Conservation (phyloP, 2,329 filamentous ascomycete species). For the Coniochaeta pulveracea region DNA sequence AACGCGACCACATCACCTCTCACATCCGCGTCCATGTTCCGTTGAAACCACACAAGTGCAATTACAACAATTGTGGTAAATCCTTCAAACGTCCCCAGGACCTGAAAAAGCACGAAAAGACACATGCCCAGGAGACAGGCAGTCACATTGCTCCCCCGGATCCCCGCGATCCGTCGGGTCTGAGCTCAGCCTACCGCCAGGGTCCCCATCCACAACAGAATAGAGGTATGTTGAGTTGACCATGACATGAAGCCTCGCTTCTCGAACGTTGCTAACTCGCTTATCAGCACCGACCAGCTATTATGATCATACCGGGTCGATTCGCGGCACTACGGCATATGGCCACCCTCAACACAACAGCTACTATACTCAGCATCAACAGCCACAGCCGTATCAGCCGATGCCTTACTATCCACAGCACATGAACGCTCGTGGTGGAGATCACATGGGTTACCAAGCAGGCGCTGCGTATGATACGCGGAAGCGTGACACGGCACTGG, state of each 20-base stretch:
- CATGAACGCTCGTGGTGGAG: slow-evolving; percentile 38
- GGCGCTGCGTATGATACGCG: slow-evolving; percentile 46
- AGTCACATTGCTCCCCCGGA: too few relatives aligned
- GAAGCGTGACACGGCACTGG: slow-evolving; percentile 78
- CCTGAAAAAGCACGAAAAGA: slow-evolving; percentile 99
- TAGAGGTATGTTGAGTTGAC: slow-evolving; percentile 34
- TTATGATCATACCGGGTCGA: slow-evolving; percentile 55
- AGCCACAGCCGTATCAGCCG: slow-evolving; percentile 45
- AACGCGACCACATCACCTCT: slow-evolving; percentile 97
- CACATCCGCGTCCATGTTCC: slow-evolving; percentile 99
- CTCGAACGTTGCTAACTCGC: slow-evolving; percentile 28
- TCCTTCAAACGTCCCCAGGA: slow-evolving; percentile 98
- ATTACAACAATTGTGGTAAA: slow-evolving; percentile 97
- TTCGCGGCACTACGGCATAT: slow-evolving; percentile 45
- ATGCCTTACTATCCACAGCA: slow-evolving; percentile 63
- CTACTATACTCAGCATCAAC: slow-evolving; percentile 50
- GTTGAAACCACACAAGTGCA: slow-evolving; percentile 96
- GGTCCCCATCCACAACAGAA: slow-evolving; percentile 26
- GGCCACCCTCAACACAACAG: slow-evolving; percentile 42
- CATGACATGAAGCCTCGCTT: slow-evolving; percentile 6
- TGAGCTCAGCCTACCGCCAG: slow-evolving; percentile 40
- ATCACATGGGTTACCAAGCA: slow-evolving; percentile 53
- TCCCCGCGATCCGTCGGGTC: too few relatives aligned
- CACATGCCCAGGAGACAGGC: slow-evolving; percentile 90
- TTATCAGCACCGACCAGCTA: slow-evolving; percentile 41